These are phyloP conservation scores for Chernovozyma sophiae-reginae DNA, from an alignment of 1,139 yeast species.

Conservation along the genomic window DNA sequence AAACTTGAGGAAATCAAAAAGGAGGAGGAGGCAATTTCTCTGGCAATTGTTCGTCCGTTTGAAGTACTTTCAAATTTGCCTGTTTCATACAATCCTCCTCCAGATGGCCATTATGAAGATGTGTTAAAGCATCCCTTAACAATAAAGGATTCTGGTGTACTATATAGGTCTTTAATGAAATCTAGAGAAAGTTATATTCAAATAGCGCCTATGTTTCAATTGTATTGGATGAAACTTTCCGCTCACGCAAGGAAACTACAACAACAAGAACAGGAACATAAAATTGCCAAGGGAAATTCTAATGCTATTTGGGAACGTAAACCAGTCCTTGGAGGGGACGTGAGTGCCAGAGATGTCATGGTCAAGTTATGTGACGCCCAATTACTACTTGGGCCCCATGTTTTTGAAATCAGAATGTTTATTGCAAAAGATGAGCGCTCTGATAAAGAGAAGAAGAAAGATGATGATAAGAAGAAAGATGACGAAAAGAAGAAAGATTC, in stretches of 20 bases:
- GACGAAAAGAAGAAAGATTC: too few relatives aligned
- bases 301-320: conserved; percentile 27
- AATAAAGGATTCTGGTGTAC: conserved; percentile 67
- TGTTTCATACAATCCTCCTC: conserved; percentile 58
- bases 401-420: conserved; percentile 70
- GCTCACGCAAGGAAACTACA: conserved; percentile 41
- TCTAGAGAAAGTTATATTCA: conserved; percentile 72
- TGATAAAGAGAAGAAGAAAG: conserved; percentile 29
- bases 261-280: conserved; percentile 26
- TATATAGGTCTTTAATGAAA: conserved; percentile 66
- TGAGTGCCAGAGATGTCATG: conserved; percentile 79
- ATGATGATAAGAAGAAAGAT: background rate
- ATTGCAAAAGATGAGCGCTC: conserved; percentile 72
- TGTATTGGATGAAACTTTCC: conserved; percentile 72
- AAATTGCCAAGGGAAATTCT: conserved; percentile 12
- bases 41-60: conserved; percentile 56
- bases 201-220: conserved; percentile 67
- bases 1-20: conserved; percentile 45
- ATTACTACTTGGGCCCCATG: conserved; percentile 78
- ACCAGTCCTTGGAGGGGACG: conserved; percentile 43
- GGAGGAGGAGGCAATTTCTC: conserved; percentile 41
- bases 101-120: conserved; percentile 45
- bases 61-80: conserved; percentile 70
- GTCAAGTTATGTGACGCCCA: conserved; percentile 78
- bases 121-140: conserved; percentile 63